A percentile compares a stretch with the other conserved stretches of the same genome.
Conservation (phyloP, 495 filamentous ascomycete genomes). For the Neurospora intermedia region DNA sequence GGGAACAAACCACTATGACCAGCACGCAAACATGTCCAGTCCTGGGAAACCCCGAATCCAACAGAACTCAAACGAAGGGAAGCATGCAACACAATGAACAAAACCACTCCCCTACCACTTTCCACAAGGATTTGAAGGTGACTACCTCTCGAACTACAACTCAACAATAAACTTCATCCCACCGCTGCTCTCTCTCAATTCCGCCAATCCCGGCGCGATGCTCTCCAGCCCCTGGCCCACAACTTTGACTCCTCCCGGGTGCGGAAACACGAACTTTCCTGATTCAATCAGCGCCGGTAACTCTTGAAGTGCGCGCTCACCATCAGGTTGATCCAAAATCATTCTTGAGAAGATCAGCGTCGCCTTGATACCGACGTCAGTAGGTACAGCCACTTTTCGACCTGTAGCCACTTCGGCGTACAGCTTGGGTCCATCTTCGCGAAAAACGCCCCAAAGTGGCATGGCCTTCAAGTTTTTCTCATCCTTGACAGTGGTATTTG, state of each 20-base stretch:
- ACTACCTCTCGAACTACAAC: neutral
- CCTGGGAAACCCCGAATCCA: neutral
- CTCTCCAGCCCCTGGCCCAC: neutral
- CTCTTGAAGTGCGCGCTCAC: neutral
- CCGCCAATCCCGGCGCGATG: neutral
- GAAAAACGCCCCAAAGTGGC: constrained; percentile 10
- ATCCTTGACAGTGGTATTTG: neutral
- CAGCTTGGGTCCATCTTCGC: constrained; percentile 21
- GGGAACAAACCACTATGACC: neutral
- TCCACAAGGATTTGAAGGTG: neutral
- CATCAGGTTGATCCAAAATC: constrained; percentile 3
- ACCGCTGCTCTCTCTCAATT: neutral
- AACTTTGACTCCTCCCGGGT: neutral
- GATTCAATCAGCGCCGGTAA: neutral
- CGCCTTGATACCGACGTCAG: constrained; percentile 9
- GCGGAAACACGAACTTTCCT: neutral
- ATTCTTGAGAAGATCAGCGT: constrained; percentile 15
- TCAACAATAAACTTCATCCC: neutral
- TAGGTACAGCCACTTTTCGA: constrained; percentile 13
- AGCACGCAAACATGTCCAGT: neutral
- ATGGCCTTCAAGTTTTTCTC: neutral
- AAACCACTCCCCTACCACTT: neutral
- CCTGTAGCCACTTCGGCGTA: constrained; percentile 27
- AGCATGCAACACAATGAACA: neutral
- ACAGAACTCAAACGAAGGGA: neutral